phyloP scores from a whole-genome alignment of 2,329 filamentous ascomycete species.

The Aureobasidium sp. region DNA sequence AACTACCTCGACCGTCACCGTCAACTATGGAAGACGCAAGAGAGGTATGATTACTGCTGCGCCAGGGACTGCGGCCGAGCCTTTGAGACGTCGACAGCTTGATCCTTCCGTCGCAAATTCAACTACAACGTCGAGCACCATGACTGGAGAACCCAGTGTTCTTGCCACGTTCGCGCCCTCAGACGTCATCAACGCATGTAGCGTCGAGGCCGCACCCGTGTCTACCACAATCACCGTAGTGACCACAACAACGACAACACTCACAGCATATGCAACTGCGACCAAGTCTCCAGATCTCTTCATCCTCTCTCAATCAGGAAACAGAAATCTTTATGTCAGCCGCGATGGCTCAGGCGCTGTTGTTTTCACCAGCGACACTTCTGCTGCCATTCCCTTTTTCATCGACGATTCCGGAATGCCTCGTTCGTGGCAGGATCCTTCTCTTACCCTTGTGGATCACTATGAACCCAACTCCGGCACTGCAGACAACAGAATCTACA shows the following conservation, averaged over 20 bases:
- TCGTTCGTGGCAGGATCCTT: neutral
- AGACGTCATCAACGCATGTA: conserved; percentile 4
- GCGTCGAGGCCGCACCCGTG: neutral
- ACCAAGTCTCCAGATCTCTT: neutral
- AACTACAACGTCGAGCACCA: neutral
- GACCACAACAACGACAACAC: neutral
- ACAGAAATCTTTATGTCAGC: neutral
- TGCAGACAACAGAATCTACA: neutral
- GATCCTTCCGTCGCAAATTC: neutral
- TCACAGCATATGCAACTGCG: neutral
- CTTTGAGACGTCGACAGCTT: neutral
- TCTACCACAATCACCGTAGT: neutral
- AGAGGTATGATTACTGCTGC: neutral
- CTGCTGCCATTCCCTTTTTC: neutral
- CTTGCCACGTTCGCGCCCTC: neutral
- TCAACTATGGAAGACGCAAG: neutral
- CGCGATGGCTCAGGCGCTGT: neutral
- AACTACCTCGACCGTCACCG: neutral
- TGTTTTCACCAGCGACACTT: neutral
- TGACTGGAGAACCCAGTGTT: neutral
- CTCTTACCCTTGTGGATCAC: neutral
- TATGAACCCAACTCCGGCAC: neutral
- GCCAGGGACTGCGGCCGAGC: neutral
- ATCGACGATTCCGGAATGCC: neutral
- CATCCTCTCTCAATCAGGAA: neutral